Base-by-base conservation (phyloP, 495 filamentous ascomycete species). In the Parachaetomium inaequale region DNA sequence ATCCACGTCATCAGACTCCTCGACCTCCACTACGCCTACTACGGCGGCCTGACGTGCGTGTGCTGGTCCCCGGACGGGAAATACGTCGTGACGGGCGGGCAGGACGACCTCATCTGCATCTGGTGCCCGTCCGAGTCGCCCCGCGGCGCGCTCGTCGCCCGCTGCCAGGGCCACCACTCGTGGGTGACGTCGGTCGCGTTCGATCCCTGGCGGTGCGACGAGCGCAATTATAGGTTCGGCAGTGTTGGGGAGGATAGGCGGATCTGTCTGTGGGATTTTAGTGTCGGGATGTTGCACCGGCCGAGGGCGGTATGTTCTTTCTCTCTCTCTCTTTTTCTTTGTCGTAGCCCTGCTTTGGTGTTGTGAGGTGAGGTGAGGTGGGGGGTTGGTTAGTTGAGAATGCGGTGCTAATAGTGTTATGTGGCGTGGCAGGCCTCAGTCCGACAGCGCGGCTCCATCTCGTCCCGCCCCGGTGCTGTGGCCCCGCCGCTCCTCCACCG, bases 31-130 rank as follows among this genome's bases (percentile, higher is more conserved):
- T 86, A 87, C 61, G 89, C 88, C 61, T 98, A 96, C 76, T 98
- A 97, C 68, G 94, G 95, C 50, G 93, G 90, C 11, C 78, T 98
- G 54, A 88, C 87, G 42, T 96, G 91, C 70, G 91, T 96, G 11
- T 95, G 91, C 76, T 98, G 95, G 95, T 96, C 92, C 2, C 94
- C 94, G 2, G 94, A 98, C 72, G 93, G 93, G 61, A 92, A 94
- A 71, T 98, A 97, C 75, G 87, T 98, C 34, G 80, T 97, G 1
- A 96, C 94, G 0, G 94, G 94, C 46, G 94, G 94, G 2, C 95
- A 97, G 71, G 94, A 98, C 69, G 95, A 98, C 68, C 80, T 97
- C 2, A 87, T 98, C 8, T 91, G 88, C 0, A 96, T 98, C 66
- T 98, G 95, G 95, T 91, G 86, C 21, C 80, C 96, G 31, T 84